Evolutionary conservation across 192 early-diverging fungal genomes (phyloP).

Genomic region (Fimicolochytrium jonesii): DNA sequence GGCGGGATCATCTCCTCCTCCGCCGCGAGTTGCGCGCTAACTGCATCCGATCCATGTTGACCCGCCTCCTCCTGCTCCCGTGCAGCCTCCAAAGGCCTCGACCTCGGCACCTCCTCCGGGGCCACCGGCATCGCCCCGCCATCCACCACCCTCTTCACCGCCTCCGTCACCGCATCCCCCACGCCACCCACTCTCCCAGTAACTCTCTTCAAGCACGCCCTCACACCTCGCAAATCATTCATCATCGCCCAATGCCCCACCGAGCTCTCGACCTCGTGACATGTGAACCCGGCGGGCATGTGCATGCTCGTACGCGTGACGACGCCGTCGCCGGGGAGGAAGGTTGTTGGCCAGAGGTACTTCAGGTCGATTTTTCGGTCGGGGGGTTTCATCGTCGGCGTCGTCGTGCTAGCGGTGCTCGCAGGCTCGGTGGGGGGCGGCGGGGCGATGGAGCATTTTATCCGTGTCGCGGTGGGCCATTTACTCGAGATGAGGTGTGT

Average conservation of each 20-base stretch:
- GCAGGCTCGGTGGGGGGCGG: background rate
- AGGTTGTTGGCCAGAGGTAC: slow-evolving; percentile 12
- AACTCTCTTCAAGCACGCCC: slow-evolving; percentile 7
- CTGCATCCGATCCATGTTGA: too few relatives aligned
- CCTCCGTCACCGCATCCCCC: slow-evolving; percentile 8
- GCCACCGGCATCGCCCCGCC: too few relatives aligned
- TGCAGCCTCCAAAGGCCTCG: too few relatives aligned
- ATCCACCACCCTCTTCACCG: slow-evolving; percentile 5
- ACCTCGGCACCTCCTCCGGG: too few relatives aligned
- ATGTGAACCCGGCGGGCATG: slow-evolving; percentile 22
- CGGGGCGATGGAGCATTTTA: slow-evolving; percentile 3
- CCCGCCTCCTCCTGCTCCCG: too few relatives aligned
- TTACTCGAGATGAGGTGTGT: background rate
- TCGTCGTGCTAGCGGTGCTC: background rate
- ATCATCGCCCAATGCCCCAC: slow-evolving; percentile 18
- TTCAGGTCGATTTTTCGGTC: slow-evolving; percentile 3
- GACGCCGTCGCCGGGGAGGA: slow-evolving; percentile 26
- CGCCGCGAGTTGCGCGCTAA: too few relatives aligned
- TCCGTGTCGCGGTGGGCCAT: slow-evolving; percentile 27
- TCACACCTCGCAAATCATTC: slow-evolving; percentile 21
- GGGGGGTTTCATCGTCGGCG: background rate
- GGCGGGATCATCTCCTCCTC: too few relatives aligned
- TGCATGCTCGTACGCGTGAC: slow-evolving; percentile 15
- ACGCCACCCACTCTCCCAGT: too few relatives aligned
- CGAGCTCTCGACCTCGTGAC: background rate